A percentile compares a stretch with the other conserved stretches of the same genome.
Evolutionary conservation across 305 asterid genomes (phyloP).

Genomic region (Rubia balearica): DNA sequence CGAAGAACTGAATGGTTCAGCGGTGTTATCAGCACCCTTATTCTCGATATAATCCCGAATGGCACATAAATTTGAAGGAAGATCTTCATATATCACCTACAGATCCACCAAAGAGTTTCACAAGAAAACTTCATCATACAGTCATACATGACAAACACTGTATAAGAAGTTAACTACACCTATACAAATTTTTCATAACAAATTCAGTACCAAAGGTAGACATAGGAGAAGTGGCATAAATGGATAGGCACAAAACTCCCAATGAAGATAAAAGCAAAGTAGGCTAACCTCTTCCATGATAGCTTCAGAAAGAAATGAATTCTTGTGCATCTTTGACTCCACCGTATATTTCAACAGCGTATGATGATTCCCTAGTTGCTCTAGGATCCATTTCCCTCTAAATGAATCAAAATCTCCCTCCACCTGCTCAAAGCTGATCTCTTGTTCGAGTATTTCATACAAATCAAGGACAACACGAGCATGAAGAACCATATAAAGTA

Average conservation of each 20-base stretch:
- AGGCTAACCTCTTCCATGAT: constrained; percentile 89
- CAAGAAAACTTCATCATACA: neutral
- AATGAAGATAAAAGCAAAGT: neutral
- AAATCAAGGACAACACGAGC: constrained; percentile 86
- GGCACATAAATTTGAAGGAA: constrained; percentile 93
- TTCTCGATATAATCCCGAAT: constrained; percentile 75
- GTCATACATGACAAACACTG: too few relatives aligned
- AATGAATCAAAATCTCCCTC: constrained; percentile 90
- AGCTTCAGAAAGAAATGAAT: constrained; percentile 91
- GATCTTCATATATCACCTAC: constrained; percentile 93
- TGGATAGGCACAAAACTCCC: neutral
- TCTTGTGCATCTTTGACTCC: constrained; percentile 90
- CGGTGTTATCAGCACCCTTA: constrained; percentile 30
- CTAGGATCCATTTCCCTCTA: constrained; percentile 83
- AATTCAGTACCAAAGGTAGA: too few relatives aligned
- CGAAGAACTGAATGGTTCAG: constrained; percentile 21
- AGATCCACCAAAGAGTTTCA: constrained; percentile 1
- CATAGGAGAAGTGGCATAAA: neutral
- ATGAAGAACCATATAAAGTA: constrained; percentile 89
- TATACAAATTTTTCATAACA: neutral
- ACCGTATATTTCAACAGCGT: constrained; percentile 75
- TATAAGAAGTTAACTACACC: neutral
- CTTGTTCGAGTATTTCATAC: constrained; percentile 70
- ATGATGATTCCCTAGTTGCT: constrained; percentile 87
- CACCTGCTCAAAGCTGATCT: constrained; percentile 79